Evolutionary conservation across 345 rosid genomes (phyloP).

Genomic region (Populus euphratica): DNA sequence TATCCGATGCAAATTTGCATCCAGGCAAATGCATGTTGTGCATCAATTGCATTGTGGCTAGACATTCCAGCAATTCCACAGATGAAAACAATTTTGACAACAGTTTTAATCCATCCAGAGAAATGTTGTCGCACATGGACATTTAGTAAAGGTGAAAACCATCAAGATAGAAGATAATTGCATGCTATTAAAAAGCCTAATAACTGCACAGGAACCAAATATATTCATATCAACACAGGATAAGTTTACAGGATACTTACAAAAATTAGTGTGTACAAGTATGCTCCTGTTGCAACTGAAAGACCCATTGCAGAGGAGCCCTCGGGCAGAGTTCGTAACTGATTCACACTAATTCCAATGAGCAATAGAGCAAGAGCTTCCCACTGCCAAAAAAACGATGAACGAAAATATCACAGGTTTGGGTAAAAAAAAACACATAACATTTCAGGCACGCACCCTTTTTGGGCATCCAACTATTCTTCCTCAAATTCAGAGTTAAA

Average conservation of each 20-base stretch:
- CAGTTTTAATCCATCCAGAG: not conserved
- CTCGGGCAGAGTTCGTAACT: conserved; percentile 79
- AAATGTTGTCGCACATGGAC: too few species aligned
- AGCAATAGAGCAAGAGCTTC: conserved; percentile 94
- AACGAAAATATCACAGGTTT: not conserved
- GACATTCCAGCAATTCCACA: not conserved
- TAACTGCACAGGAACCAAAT: not conserved
- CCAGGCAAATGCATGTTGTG: not conserved
- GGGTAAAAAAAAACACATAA: not conserved
- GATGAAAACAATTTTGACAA: not conserved
- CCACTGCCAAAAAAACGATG: conserved; percentile 54
- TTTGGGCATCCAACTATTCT: conserved; percentile 4
- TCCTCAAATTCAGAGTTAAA: conserved; percentile 15
- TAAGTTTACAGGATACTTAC: conserved; percentile 46
- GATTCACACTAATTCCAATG: conserved; percentile 91
- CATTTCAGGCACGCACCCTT: not conserved
- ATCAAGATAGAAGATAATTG: not conserved
- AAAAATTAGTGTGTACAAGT: conserved; percentile 74
- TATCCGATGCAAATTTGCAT: not conserved
- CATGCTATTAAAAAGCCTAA: not conserved
- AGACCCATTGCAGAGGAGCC: conserved; percentile 67
- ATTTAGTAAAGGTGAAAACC: not conserved
- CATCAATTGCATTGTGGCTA: not conserved
- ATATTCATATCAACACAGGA: not conserved
- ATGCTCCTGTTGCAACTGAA: conserved; percentile 82